Evolutionary conservation across 257 asterid species (phyloP).

Genomic region (Voacanga thouarsii): DNA sequence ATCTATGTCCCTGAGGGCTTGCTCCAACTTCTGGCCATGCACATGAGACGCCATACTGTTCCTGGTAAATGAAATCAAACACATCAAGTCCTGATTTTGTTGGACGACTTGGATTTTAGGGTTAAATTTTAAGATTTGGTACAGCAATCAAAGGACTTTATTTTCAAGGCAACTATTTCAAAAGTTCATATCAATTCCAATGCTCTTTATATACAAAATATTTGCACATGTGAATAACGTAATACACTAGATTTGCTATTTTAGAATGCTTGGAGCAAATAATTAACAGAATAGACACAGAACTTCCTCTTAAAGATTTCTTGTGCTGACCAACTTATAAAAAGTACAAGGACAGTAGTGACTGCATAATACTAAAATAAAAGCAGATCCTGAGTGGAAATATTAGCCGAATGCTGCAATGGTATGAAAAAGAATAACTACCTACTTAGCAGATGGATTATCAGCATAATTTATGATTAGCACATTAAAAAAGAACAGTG

Average conservation of each 20-base stretch:
- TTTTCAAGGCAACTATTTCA: neutral
- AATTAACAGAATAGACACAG: neutral
- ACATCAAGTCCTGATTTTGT: neutral
- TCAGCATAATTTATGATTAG: too few relatives aligned
- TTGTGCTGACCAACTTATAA: neutral
- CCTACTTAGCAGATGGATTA: too few relatives aligned
- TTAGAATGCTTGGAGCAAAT: neutral
- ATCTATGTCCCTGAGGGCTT: slow-evolving; percentile 70
- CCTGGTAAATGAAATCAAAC: slow-evolving; percentile 45
- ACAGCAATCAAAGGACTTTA: neutral
- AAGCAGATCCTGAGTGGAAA: neutral
- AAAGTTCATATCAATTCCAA: neutral
- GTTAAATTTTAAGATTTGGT: neutral
- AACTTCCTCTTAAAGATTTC: neutral
- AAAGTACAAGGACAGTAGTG: neutral
- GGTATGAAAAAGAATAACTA: neutral
- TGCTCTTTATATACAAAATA: neutral
- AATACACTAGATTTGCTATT: neutral
- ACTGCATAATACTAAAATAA: neutral
- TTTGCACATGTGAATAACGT: neutral
- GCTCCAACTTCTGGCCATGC: slow-evolving; percentile 53
- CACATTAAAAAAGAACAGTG: too few relatives aligned
- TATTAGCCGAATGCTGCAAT: neutral
- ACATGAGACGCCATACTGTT: slow-evolving; percentile 54
- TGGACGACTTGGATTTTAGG: neutral